Conservation (phyloP, 73 alveolate genomes). For the Tetrahymena thermophila region DNA sequence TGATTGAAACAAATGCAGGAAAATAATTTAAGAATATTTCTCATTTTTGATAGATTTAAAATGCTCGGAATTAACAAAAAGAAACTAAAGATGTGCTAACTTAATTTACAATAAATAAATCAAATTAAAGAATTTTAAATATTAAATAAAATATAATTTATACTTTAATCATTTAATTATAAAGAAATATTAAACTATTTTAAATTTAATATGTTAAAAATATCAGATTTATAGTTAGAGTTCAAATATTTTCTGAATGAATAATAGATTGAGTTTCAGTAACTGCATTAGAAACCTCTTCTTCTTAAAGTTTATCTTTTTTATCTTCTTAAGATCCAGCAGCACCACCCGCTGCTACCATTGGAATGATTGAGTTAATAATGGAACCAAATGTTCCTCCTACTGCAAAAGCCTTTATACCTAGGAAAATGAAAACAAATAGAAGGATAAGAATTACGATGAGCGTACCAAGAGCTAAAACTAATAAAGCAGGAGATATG, state of each 20-base stretch:
- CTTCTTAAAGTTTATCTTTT: not conserved
- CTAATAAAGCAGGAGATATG: constrained; percentile 27
- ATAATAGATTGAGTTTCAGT: not conserved
- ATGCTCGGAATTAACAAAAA: too few species aligned
- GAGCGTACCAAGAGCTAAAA: not conserved
- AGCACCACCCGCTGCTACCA: not conserved
- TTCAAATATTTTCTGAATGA: not conserved
- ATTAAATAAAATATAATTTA: too few species aligned
- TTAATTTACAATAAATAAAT: too few species aligned
- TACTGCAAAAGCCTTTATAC: not conserved
- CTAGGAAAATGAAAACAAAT: not conserved
- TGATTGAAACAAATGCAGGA: too few species aligned
- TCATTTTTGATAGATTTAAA: too few species aligned
- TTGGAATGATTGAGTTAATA: not conserved
- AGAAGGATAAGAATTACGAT: not conserved
- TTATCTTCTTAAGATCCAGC: not conserved
- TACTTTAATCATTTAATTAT: too few species aligned
- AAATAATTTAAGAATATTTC: too few species aligned
- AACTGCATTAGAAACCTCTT: not conserved
- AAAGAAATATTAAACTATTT: too few species aligned
- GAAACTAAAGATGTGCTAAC: too few species aligned
- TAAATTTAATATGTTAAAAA: too few species aligned
- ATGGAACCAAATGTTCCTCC: constrained; percentile 8
- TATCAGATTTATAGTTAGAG: not conserved
- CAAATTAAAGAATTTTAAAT: too few species aligned